Conservation (phyloP, 345 rosid species). For the Linum trigynum region DNA sequence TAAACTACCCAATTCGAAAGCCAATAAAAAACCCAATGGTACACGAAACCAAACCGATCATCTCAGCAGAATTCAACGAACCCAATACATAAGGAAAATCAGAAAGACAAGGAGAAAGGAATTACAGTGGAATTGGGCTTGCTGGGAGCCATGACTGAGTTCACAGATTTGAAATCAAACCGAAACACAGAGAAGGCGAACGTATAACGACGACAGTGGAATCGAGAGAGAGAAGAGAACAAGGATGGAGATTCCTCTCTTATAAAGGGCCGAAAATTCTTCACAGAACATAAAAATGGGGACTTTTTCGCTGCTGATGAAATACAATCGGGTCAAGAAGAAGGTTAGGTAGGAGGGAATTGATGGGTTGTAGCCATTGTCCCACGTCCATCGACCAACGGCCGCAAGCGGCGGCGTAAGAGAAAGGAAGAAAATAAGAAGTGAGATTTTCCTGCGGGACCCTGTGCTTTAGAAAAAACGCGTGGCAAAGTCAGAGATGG, state of each 20-base stretch:
- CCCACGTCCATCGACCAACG: not conserved
- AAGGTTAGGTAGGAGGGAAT: not conserved
- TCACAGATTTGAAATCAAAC: not conserved
- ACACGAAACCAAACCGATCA: not conserved
- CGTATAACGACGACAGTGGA: not conserved
- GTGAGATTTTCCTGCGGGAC: not conserved
- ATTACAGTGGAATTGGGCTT: slow-evolving; percentile 41
- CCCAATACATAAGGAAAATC: not conserved
- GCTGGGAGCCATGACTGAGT: slow-evolving; percentile 41
- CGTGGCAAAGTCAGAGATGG: not conserved
- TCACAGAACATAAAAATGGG: too few species aligned
- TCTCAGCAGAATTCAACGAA: not conserved
- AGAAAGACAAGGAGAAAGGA: not conserved
- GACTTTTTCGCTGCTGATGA: too few species aligned
- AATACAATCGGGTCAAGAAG: not conserved
- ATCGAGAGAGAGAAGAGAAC: not conserved
- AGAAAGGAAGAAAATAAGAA: not conserved
- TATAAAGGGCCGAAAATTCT: not conserved
- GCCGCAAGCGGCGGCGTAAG: not conserved
- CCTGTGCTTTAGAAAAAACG: not conserved
- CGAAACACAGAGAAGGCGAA: not conserved
- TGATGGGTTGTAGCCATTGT: not conserved
- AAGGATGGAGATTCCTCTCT: not conserved
- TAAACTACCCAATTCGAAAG: not conserved
- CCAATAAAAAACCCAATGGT: not conserved